A percentile compares a stretch with the other conserved stretches of the same genome.
These are phyloP conservation scores for Baorangia bicolor DNA, from an alignment of 768 basidiomycete species.

Conservation along the genomic window DNA sequence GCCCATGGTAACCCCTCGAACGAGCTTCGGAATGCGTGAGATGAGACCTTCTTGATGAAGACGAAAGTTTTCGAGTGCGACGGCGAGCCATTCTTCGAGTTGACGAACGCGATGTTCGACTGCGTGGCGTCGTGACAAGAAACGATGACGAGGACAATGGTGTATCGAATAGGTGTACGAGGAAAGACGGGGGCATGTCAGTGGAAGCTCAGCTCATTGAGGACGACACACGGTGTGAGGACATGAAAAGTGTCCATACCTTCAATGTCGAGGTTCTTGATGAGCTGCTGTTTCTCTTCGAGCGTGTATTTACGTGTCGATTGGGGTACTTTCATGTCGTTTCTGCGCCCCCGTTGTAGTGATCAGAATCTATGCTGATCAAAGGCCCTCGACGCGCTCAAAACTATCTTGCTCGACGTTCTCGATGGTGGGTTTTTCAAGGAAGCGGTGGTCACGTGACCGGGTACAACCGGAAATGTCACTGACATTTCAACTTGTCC, in stretches of 20 bases:
- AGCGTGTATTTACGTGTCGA: conserved; percentile 43
- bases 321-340: conserved; percentile 21
- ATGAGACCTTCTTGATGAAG: conserved; percentile 75
- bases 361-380: background rate
- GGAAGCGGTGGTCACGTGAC: conserved; percentile 8
- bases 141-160: background rate
- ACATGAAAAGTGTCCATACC: conserved; percentile 39
- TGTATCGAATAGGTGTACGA: too few species aligned
- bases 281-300: conserved; percentile 74
- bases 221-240: background rate
- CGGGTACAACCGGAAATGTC: background rate
- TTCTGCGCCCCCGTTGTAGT: background rate
- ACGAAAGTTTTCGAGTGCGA: conserved; percentile 70
- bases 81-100: conserved; percentile 72
- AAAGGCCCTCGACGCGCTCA: background rate
- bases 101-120: conserved; percentile 74
- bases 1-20: conserved; percentile 68
- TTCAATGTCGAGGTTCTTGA: conserved; percentile 80
- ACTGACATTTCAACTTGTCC: background rate
- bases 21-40: conserved; percentile 70
- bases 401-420: background rate
- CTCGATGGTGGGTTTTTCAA: background rate
- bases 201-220: background rate
- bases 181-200: too few species aligned
- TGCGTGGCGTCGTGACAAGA: conserved; percentile 25